Evolutionary conservation across 176 grass and related monocot species (phyloP).

Genomic region (Ampelocalamus luodianensis): DNA sequence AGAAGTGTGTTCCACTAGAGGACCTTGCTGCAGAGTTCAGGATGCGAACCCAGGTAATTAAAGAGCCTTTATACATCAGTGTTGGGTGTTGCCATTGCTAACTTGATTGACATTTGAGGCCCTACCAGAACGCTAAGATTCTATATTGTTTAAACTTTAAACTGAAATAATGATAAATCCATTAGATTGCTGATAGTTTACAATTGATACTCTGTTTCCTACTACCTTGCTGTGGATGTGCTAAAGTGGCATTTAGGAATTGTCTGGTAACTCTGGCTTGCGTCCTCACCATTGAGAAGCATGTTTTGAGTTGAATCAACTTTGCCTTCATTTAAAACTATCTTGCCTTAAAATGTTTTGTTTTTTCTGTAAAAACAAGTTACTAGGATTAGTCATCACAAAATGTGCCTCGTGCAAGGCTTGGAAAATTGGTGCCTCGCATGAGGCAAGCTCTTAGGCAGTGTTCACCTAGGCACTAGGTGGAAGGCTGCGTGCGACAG

Average conservation of each 20-base stretch:
- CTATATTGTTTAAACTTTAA: not conserved
- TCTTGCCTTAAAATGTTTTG: not conserved
- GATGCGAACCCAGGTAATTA: slow-evolving; percentile 81
- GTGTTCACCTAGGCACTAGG: too few relatives aligned
- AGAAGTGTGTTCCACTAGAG: slow-evolving; percentile 94
- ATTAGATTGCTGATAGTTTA: not conserved
- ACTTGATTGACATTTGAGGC: not conserved
- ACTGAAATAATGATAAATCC: not conserved
- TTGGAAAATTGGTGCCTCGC: not conserved
- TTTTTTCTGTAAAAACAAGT: not conserved
- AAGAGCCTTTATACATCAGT: slow-evolving; percentile 9
- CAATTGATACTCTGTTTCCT: slow-evolving; percentile 2
- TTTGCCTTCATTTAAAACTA: not conserved
- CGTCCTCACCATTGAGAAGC: not conserved
- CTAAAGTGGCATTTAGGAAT: not conserved
- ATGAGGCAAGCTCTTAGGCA: not conserved
- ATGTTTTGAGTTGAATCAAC: slow-evolving; percentile 4
- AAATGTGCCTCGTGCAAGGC: not conserved
- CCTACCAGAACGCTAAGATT: not conserved
- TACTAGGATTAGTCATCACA: not conserved
- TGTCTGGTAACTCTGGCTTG: not conserved
- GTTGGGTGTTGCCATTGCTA: not conserved
- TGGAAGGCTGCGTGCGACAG: too few relatives aligned
- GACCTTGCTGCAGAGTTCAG: slow-evolving; percentile 94
- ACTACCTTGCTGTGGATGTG: not conserved